Percentiles rank a stretch among this genome's conserved stretches.
Conservation (phyloP, 1,139 yeast species). For the Diutina mesorugosa region DNA sequence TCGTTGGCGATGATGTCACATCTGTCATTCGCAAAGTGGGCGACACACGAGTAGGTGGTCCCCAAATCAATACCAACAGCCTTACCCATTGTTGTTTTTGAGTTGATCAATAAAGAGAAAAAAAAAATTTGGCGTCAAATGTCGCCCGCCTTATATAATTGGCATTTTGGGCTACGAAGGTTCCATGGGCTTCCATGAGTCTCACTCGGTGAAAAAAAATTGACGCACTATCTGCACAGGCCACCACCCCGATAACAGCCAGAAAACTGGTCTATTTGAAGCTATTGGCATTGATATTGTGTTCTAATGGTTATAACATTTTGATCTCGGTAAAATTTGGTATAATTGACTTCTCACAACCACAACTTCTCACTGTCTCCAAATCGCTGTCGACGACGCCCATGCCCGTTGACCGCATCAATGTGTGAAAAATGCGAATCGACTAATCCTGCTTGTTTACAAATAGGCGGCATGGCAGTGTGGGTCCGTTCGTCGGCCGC, state of each 20-base stretch:
- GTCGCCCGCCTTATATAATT: neutral
- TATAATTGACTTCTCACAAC: too few relatives aligned
- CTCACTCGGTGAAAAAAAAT: neutral
- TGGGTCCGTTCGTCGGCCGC: too few relatives aligned
- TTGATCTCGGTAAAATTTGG: too few relatives aligned
- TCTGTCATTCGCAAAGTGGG: conserved; percentile 35
- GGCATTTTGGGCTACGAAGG: neutral
- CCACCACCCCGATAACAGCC: too few relatives aligned
- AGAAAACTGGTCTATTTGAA: too few relatives aligned
- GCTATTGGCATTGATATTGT: too few relatives aligned
- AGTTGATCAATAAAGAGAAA: conserved; percentile 2
- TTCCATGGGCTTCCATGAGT: conserved; percentile 1
- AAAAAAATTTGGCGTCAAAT: neutral
- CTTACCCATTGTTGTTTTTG: conserved; percentile 2
- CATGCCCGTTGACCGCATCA: neutral
- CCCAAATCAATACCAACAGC: conserved; percentile 73
- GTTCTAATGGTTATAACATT: too few relatives aligned
- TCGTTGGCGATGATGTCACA: conserved; percentile 37
- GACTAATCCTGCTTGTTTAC: neutral
- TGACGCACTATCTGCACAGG: neutral
- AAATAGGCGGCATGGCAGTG: neutral
- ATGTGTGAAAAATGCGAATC: neutral
- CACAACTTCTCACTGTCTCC: too few relatives aligned
- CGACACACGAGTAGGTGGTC: conserved; percentile 78
- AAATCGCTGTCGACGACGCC: too few relatives aligned